Percentiles rank a stretch among this genome's conserved stretches.
Evolutionary conservation across 768 basidiomycete genomes (phyloP).

Genomic region (Pleurotus citrinopileatus): DNA sequence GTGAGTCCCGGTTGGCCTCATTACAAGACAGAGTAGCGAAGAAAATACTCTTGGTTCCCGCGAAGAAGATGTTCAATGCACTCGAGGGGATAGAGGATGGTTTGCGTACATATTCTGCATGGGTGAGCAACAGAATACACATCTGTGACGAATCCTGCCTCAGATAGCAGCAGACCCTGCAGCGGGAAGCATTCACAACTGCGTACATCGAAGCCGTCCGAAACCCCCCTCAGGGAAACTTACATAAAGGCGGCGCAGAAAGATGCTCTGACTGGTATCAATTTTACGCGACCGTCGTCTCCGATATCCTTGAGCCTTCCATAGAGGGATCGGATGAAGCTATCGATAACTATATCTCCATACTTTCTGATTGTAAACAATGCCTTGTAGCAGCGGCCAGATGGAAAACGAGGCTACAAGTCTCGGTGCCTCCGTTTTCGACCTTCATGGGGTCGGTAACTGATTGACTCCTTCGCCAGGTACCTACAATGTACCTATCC

Average conservation of each 20-base stretch:
- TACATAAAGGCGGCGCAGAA: not conserved
- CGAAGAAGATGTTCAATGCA: not conserved
- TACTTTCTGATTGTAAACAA: not conserved
- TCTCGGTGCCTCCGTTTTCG: not conserved
- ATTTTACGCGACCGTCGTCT: not conserved
- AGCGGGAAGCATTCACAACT: no score
- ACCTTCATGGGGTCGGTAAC: not conserved
- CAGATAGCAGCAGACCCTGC: no score
- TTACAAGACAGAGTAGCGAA: not conserved
- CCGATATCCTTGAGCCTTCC: not conserved
- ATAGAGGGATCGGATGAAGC: not conserved
- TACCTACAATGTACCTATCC: no score
- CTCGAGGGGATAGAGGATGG: not conserved
- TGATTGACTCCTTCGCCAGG: no score
- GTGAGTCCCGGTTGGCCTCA: not conserved
- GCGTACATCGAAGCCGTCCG: no score
- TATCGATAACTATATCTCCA: not conserved
- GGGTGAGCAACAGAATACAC: not conserved
- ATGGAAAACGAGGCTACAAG: not conserved
- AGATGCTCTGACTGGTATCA: not conserved
- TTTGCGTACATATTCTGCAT: not conserved
- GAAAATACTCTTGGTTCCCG: not conserved
- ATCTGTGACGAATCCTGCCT: no score
- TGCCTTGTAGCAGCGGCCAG: not conserved
- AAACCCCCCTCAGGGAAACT: not conserved